A percentile compares a stretch with the other conserved stretches of the same genome.
phyloP scores from a whole-genome alignment of 2,329 filamentous ascomycete species.

The Teratosphaeria gauchensis region DNA sequence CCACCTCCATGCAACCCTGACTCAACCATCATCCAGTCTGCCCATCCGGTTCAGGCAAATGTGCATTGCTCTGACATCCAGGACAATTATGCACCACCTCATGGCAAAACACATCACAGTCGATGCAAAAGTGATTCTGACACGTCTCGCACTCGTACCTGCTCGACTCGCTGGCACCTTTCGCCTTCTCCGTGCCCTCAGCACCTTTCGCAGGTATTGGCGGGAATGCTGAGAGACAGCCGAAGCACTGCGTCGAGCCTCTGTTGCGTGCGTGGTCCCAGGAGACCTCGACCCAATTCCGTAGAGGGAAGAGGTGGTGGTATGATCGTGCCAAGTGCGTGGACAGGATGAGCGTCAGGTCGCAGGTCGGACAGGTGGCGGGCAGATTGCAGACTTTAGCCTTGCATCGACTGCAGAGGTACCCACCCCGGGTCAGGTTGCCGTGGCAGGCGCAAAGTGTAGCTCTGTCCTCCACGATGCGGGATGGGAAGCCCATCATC shows the following conservation, averaged over 20 bases:
- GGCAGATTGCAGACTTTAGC: slow-evolving; percentile 85
- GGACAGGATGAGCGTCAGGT: slow-evolving; percentile 83
- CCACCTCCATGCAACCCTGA: background rate
- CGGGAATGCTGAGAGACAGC: slow-evolving; percentile 68
- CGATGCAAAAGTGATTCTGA: slow-evolving; percentile 86
- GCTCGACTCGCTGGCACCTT: slow-evolving; percentile 68
- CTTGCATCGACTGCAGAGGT: slow-evolving; percentile 79
- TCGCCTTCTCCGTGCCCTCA: slow-evolving; percentile 13
- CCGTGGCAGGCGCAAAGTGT: slow-evolving; percentile 90
- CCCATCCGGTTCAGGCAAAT: slow-evolving; percentile 17
- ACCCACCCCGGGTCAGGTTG: slow-evolving; percentile 70
- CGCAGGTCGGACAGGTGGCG: slow-evolving; percentile 82
- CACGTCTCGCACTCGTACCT: slow-evolving; percentile 88
- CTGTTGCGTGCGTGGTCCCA: slow-evolving; percentile 58
- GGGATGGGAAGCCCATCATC: slow-evolving; percentile 96
- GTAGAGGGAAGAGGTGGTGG: slow-evolving; percentile 81
- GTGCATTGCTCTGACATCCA: slow-evolving; percentile 55
- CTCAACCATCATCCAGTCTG: background rate
- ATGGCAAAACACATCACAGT: slow-evolving; percentile 93
- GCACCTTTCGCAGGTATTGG: slow-evolving; percentile 24
- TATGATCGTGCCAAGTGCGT: slow-evolving; percentile 91
- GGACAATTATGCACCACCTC: slow-evolving; percentile 94
- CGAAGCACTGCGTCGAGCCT: slow-evolving; percentile 54
- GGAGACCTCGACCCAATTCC: slow-evolving; percentile 82
- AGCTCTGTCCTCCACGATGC: slow-evolving; percentile 61